A percentile compares a stretch with the other conserved stretches of the same genome.
Conservation (phyloP, 257 asterid genomes). For the Ocimum tenuiflorum region DNA sequence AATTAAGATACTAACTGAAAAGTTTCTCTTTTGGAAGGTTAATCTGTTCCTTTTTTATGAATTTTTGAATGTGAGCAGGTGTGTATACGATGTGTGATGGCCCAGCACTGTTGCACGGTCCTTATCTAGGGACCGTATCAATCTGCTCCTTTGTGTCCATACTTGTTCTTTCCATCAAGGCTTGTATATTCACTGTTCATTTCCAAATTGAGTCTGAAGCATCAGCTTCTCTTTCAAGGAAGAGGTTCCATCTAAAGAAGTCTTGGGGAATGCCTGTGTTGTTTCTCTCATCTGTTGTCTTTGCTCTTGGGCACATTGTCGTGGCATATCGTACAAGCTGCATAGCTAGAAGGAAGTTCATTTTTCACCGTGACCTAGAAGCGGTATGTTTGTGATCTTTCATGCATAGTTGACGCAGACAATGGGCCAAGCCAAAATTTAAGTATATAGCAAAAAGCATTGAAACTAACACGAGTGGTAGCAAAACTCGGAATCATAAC, state of each 20-base stretch:
- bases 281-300: constrained; percentile 85
- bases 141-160: constrained; percentile 62
- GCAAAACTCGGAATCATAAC: no score
- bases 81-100: constrained; percentile 66
- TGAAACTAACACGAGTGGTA: no score
- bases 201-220: constrained; percentile 74
- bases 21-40: not conserved
- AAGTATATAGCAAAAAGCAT: no score
- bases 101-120: constrained; percentile 69
- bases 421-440: no score
- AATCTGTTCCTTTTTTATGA: constrained; percentile 12
- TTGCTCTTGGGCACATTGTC: constrained; percentile 95
- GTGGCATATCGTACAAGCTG: constrained; percentile 87
- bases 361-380: constrained; percentile 88
- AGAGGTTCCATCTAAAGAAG: constrained; percentile 83
- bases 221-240: constrained; percentile 62
- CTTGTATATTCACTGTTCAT: constrained; percentile 74
- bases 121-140: constrained; percentile 81
- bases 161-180: constrained; percentile 70
- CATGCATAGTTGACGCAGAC: no score
- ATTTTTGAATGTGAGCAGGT: constrained; percentile 43
- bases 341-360: constrained; percentile 85
- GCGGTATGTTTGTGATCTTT: constrained; percentile 50
- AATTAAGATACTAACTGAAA: not conserved
- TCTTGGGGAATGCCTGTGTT: constrained; percentile 99